Evolutionary conservation across 1,284 basidiomycete genomes (phyloP).

Genomic region (Lentinula novae-zelandiae): DNA sequence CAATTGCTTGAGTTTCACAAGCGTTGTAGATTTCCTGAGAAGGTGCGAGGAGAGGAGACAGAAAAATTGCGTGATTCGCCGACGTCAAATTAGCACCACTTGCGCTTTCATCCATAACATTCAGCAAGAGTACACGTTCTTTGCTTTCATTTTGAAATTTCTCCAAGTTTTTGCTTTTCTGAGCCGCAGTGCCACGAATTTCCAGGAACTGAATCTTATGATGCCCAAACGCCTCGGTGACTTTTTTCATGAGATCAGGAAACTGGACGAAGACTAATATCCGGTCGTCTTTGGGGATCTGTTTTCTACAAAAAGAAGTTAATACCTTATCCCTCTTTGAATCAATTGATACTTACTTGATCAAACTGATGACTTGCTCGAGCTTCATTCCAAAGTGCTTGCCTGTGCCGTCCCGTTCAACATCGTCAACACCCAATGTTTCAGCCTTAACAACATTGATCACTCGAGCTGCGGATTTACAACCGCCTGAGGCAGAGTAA

Average conservation of each 20-base stretch:
- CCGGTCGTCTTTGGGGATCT: constrained; percentile 73
- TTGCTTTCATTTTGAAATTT: constrained; percentile 77
- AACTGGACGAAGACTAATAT: constrained; percentile 94
- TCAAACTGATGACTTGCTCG: constrained; percentile 78
- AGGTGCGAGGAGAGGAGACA: constrained; percentile 82
- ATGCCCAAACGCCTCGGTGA: constrained; percentile 74
- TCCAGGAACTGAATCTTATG: constrained; percentile 78
- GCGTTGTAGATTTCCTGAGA: constrained; percentile 82
- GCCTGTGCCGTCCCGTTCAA: constrained; percentile 64
- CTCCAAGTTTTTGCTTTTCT: constrained; percentile 79
- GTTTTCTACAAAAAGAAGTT: constrained; percentile 41
- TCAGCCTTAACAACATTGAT: constrained; percentile 82
- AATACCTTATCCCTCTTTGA: not conserved
- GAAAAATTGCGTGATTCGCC: constrained; percentile 93
- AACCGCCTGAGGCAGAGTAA: constrained; percentile 61
- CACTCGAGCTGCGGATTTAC: constrained; percentile 68
- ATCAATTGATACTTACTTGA: constrained; percentile 52
- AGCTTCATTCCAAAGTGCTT: constrained; percentile 88
- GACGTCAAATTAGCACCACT: constrained; percentile 91
- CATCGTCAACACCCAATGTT: constrained; percentile 81
- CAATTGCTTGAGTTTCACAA: constrained; percentile 87
- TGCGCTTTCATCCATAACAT: constrained; percentile 92
- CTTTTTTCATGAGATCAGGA: constrained; percentile 88
- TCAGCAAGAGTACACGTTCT: constrained; percentile 82
- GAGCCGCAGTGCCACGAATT: constrained; percentile 75